phyloP scores from a whole-genome alignment of 2,329 filamentous ascomycete species.

The Penicillium concentricum region DNA sequence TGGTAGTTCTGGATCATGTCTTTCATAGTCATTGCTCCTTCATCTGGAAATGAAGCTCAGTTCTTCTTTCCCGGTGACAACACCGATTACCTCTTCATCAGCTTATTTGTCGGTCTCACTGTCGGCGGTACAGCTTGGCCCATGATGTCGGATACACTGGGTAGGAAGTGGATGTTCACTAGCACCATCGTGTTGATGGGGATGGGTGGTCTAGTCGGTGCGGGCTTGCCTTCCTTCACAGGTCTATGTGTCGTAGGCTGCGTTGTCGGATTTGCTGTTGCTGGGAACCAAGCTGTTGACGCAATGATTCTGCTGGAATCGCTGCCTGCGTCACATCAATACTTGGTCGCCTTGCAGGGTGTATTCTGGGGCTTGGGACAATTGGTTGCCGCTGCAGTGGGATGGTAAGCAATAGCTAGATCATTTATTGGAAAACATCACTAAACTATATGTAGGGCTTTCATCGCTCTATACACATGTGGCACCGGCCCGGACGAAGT shows the following conservation, averaged over 20 bases:
- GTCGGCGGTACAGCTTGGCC: constrained; percentile 18
- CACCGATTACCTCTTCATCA: constrained; percentile 16
- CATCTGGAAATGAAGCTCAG: constrained; percentile 19
- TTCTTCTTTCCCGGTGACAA: constrained; percentile 20
- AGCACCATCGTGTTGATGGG: constrained; percentile 20
- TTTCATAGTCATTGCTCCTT: constrained; percentile 17
- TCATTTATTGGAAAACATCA: not conserved
- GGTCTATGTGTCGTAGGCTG: constrained; percentile 26
- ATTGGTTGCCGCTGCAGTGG: constrained; percentile 16
- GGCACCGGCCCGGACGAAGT: constrained; percentile 22
- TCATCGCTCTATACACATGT: constrained; percentile 22
- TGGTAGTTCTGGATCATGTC: constrained; percentile 23
- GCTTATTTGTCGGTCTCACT: constrained; percentile 14
- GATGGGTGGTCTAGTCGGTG: constrained; percentile 21
- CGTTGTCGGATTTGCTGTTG: constrained; percentile 19
- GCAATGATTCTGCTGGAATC: constrained; percentile 19
- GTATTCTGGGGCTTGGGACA: constrained; percentile 21
- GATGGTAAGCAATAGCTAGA: constrained; percentile 12
- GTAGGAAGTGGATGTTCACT: constrained; percentile 21
- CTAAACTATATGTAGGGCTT: constrained; percentile 12
- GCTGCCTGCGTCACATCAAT: constrained; percentile 22
- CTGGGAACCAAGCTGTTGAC: constrained; percentile 17
- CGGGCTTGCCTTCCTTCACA: constrained; percentile 21
- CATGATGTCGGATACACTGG: constrained; percentile 20
- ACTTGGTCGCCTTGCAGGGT: constrained; percentile 16